Evolutionary conservation across 139 green algal genomes (phyloP).

Genomic region (Axilococcus clingmanii): DNA sequence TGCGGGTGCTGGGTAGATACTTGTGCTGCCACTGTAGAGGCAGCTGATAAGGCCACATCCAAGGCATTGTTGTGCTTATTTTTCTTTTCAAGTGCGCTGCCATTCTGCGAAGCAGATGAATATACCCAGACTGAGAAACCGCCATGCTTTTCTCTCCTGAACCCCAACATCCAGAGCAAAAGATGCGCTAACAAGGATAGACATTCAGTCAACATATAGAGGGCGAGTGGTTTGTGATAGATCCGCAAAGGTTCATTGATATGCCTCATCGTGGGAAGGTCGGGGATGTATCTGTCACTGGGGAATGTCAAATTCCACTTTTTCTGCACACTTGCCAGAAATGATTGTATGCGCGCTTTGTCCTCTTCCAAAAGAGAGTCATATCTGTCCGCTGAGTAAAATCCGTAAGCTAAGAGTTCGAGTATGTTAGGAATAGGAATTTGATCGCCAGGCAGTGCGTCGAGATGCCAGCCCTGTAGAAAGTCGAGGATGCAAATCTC

Average conservation of each 20-base stretch:
- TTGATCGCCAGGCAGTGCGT: slow-evolving; percentile 10
- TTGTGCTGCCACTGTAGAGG: slow-evolving; percentile 1
- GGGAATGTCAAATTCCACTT: slow-evolving; percentile 28
- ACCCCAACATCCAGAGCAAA: slow-evolving; percentile 13
- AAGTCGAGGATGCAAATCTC: slow-evolving; percentile 33
- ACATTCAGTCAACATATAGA: slow-evolving; percentile 27
- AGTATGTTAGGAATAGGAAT: slow-evolving; percentile 22
- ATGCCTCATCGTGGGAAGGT: slow-evolving; percentile 39
- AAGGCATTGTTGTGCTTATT: slow-evolving; percentile 8
- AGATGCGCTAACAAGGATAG: slow-evolving; percentile 1
- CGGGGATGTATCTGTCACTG: slow-evolving; percentile 10
- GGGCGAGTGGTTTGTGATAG: slow-evolving; percentile 32
- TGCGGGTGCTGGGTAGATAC: slow-evolving; percentile 18
- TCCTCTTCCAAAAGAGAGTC: slow-evolving; percentile 13
- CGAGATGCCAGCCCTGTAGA: slow-evolving; percentile 40
- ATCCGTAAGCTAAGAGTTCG: slow-evolving; percentile 47
- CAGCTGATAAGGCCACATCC: slow-evolving; percentile 5
- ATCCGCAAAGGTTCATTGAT: slow-evolving; percentile 18
- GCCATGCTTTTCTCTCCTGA: slow-evolving; percentile 6
- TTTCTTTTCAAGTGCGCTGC: slow-evolving; percentile 6
- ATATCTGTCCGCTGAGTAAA: slow-evolving; percentile 14
- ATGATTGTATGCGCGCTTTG: not conserved
- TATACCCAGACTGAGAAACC: slow-evolving; percentile 29
- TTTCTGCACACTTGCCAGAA: slow-evolving; percentile 22
- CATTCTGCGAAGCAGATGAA: not conserved